Evolutionary conservation across 2,329 filamentous ascomycete species (phyloP).

Genomic region (Gaeumannomyces tritici): DNA sequence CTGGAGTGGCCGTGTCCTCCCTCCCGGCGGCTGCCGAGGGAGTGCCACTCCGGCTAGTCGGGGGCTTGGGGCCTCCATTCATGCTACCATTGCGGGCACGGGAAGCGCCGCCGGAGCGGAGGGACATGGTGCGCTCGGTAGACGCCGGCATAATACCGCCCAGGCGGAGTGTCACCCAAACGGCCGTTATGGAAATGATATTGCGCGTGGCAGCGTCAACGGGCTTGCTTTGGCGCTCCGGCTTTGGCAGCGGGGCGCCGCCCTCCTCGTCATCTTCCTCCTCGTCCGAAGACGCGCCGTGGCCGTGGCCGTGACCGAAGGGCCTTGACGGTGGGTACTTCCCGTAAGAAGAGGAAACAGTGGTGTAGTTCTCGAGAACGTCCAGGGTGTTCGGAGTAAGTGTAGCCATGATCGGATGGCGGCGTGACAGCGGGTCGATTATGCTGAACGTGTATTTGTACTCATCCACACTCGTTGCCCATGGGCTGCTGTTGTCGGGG

Average conservation of each 20-base stretch:
- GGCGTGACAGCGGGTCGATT: conserved; percentile 56
- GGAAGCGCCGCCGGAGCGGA: background rate
- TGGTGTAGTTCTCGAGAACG: conserved; percentile 58
- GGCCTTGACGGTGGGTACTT: conserved; percentile 35
- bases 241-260: background rate
- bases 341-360: conserved; percentile 39
- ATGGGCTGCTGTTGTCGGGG: conserved; percentile 17
- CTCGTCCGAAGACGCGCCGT: conserved; percentile 6
- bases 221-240: conserved; percentile 21
- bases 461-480: conserved; percentile 20
- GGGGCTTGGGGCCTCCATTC: background rate
- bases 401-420: conserved; percentile 66
- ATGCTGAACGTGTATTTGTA: conserved; percentile 68
- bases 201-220: conserved; percentile 34
- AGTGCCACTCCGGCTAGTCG: background rate
- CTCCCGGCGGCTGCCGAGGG: background rate
- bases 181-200: conserved; percentile 40
- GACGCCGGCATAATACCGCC: conserved; percentile 20
- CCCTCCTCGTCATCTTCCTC: conserved; percentile 6
- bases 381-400: conserved; percentile 56
- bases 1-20: background rate
- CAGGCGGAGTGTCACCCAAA: conserved; percentile 40
- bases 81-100: conserved; percentile 1
- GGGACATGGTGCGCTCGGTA: conserved; percentile 7
- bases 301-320: conserved; percentile 11